Base-by-base conservation (phyloP, 257 asterid genomes). In the Fraxinus pennsylvanica region DNA sequence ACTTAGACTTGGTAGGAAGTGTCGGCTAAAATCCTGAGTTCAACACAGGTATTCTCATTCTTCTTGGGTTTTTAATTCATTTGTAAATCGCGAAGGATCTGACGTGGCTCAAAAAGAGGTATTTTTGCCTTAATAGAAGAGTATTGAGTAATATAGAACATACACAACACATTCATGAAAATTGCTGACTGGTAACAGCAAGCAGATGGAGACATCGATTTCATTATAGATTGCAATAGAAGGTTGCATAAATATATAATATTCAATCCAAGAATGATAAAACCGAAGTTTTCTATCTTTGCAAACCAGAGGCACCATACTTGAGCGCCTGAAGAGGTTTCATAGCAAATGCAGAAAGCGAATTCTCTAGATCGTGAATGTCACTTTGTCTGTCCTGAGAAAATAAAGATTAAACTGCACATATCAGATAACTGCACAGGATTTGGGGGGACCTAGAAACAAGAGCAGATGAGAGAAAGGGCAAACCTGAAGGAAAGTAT, bases 281-380 rank as follows among this genome's bases (percentile, higher is more conserved):
- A 45, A 45, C 5, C n/a, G 6, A 14, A 45, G 14, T 45, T 45
- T 45, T 45, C 47, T 14, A 45, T 3, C 1, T 45, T 13, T 14
- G 54, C 19, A 45, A 45, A 45, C 6, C 6, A 45, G 19, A 45
- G 54, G 54, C 6, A 14, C 54, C 54, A 45, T 45, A 45, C 54
- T 45, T 45, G 54, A 45, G 54, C 5, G 54, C 54, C n/a, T 45
- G 19, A 14, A 45, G 54, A 45, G 54, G 54, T 45, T 45, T 45
- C 6, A 14, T 45, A 45, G 54, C 6, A 45, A 45, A 45, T 45
- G 54, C 54, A 45, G n/a, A 1, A 45, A 45, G 89, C 13, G 99
- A 88, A 74, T 81, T 74, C 84, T 90, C 97, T 90, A 96, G 80
- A 81, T 83, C 94, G 78, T 87, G 91, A 83, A 83, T 83, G 73